These are phyloP conservation scores for Lachnellula subtilissima DNA, from an alignment of 2,329 filamentous ascomycete genomes.

Conservation along the genomic window DNA sequence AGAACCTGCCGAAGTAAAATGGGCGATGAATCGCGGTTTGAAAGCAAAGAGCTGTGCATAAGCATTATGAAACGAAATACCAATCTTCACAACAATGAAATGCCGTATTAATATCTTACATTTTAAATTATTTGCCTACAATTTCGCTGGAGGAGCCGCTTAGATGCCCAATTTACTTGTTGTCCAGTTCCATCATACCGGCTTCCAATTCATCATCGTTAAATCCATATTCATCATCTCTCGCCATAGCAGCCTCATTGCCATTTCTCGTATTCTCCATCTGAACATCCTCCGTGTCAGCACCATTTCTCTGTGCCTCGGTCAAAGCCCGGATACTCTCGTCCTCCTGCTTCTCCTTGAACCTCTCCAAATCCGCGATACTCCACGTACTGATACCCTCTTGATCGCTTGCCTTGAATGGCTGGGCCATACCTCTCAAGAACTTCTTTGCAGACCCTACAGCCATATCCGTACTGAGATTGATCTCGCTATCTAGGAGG, in stretches of 20 bases:
- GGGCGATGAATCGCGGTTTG: not conserved
- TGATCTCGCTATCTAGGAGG: constrained; percentile 77
- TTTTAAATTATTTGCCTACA: not conserved
- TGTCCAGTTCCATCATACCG: constrained; percentile 43
- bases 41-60: not conserved
- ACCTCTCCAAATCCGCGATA: constrained; percentile 67
- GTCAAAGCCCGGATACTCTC: constrained; percentile 61
- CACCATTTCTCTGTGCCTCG: constrained; percentile 35
- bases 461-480: constrained; percentile 93
- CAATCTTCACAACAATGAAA: not conserved
- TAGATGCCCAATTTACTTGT: constrained; percentile 2
- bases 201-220: constrained; percentile 41
- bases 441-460: constrained; percentile 86
- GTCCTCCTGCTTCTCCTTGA: constrained; percentile 71
- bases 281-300: not conserved
- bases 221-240: constrained; percentile 29
- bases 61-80: not conserved
- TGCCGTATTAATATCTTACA: not conserved
- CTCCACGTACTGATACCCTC: constrained; percentile 95
- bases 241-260: constrained; percentile 13
- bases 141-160: not conserved
- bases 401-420: constrained; percentile 75
- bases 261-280: constrained; percentile 16
- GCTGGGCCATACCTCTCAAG: constrained; percentile 84
- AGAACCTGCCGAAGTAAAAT: constrained; percentile 40